Evolutionary conservation across 495 filamentous ascomycete species (phyloP).

Genomic region (Glonium stellatum): DNA sequence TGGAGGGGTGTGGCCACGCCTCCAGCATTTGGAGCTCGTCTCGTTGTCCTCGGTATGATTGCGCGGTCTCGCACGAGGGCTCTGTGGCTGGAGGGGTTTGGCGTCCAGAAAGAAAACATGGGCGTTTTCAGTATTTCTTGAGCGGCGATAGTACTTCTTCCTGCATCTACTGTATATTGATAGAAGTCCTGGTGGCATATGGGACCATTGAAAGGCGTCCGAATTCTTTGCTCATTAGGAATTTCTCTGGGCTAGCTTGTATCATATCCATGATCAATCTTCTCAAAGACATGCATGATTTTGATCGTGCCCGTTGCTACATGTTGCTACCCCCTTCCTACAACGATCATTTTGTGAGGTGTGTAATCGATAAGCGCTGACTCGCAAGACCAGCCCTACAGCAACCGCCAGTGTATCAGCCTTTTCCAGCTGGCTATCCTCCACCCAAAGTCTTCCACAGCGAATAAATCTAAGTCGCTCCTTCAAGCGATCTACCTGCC

Average conservation of each 20-base stretch:
- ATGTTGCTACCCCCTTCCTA: not conserved
- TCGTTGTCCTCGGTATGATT: not conserved
- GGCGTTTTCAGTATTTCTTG: constrained; percentile 7
- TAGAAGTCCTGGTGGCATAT: constrained; percentile 13
- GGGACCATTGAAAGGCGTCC: constrained; percentile 17
- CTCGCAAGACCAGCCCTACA: not conserved
- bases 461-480: too few relatives aligned
- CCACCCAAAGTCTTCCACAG: too few relatives aligned
- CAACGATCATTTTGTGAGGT: constrained; percentile 4
- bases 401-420: not conserved
- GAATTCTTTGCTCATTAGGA: constrained; percentile 2
- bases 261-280: constrained; percentile 10
- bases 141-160: not conserved
- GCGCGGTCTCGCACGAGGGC: not conserved
- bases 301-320: not conserved
- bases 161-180: constrained; percentile 19
- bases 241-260: constrained; percentile 11
- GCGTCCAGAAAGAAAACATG: constrained; percentile 1
- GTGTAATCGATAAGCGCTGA: constrained; percentile 16
- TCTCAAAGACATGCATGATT: not conserved
- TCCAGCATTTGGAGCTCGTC: not conserved
- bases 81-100: not conserved
- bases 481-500: too few relatives aligned
- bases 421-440: too few relatives aligned
- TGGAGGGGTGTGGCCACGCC: not conserved